Percentiles rank a stretch among this genome's conserved stretches.
phyloP scores from a whole-genome alignment of 495 filamentous ascomycete species.

The Aspergillus nidulans region DNA sequence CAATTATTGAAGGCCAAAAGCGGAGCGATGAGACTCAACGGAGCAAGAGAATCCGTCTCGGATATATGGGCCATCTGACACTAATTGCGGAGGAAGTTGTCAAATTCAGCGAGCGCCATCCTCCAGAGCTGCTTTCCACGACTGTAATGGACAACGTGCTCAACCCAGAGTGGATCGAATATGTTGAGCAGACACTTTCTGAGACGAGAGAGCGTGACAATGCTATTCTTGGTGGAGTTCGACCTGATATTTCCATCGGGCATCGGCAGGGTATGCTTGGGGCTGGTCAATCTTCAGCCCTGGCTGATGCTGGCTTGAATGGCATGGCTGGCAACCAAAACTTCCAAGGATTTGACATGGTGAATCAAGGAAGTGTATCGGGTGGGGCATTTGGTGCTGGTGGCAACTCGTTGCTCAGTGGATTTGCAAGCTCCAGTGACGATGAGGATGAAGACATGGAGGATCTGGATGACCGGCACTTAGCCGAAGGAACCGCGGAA shows the following conservation, averaged over 20 bases:
- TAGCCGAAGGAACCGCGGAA: conserved; percentile 29
- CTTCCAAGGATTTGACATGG: conserved; percentile 74
- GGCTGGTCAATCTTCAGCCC: conserved; percentile 57
- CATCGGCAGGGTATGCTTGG: conserved; percentile 63
- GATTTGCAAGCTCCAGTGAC: conserved; percentile 94
- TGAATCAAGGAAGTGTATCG: conserved; percentile 58
- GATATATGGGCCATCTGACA: conserved; percentile 98
- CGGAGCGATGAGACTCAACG: conserved; percentile 79
- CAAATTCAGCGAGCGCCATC: conserved; percentile 93
- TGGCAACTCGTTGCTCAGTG: conserved; percentile 71
- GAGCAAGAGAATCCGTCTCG: conserved; percentile 81
- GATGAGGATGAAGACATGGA: conserved; percentile 96
- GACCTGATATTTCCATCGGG: conserved; percentile 77
- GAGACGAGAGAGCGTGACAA: conserved; percentile 96
- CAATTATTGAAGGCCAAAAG: conserved; percentile 85
- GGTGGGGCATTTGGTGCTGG: conserved; percentile 58
- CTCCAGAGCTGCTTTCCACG: conserved; percentile 79
- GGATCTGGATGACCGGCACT: conserved; percentile 65
- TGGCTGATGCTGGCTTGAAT: conserved; percentile 71
- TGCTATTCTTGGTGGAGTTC: conserved; percentile 93
- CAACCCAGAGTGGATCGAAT: conserved; percentile 84
- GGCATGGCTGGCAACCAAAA: conserved; percentile 48
- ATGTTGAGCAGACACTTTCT: conserved; percentile 89
- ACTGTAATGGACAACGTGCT: conserved; percentile 83
- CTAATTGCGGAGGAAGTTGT: conserved; percentile 98